Conservation (phyloP, 768 basidiomycete species). For the Suillus paluster region DNA sequence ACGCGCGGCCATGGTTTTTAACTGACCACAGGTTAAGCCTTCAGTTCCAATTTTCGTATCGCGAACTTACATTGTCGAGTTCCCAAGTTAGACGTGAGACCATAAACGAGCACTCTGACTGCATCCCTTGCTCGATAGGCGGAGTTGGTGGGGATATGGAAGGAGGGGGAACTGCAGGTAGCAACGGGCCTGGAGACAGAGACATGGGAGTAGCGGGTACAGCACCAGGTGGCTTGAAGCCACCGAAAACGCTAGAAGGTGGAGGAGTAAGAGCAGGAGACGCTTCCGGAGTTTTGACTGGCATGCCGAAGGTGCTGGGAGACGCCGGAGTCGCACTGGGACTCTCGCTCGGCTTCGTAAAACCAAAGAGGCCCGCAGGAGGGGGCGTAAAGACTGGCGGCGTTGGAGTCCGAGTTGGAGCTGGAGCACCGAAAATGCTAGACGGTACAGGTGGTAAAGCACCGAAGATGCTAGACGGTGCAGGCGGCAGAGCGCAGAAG, state of each 20-base stretch:
- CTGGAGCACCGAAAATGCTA: neutral
- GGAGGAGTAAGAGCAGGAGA: conserved; percentile 16
- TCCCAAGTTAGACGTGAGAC: conserved; percentile 52
- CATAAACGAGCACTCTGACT: conserved; percentile 62
- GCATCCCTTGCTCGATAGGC: conserved; percentile 63
- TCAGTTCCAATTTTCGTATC: neutral
- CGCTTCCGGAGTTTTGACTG: conserved; percentile 10
- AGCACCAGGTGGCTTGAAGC: conserved; percentile 4
- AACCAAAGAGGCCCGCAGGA: conserved; percentile 1
- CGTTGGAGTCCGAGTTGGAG: neutral
- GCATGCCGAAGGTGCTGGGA: conserved; percentile 10
- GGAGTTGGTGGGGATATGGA: conserved; percentile 18
- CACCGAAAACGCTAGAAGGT: conserved; percentile 16
- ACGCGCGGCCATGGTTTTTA: conserved; percentile 44
- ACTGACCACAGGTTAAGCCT: conserved; percentile 37
- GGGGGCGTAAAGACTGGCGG: neutral
- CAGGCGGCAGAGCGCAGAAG: conserved; percentile 12
- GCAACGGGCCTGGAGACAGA: conserved; percentile 6
- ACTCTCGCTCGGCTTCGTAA: conserved; percentile 4
- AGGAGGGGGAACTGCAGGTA: conserved; percentile 8
- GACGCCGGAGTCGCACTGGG: conserved; percentile 13
- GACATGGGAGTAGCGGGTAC: conserved; percentile 7
- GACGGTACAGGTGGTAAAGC: neutral
- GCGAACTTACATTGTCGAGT: conserved; percentile 57
- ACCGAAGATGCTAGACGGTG: conserved; percentile 8